Percentiles rank a stretch among this genome's conserved stretches.
These are phyloP conservation scores for Alternaria ventricosa DNA, from an alignment of 2,329 filamentous ascomycete species.

Conservation along the genomic window DNA sequence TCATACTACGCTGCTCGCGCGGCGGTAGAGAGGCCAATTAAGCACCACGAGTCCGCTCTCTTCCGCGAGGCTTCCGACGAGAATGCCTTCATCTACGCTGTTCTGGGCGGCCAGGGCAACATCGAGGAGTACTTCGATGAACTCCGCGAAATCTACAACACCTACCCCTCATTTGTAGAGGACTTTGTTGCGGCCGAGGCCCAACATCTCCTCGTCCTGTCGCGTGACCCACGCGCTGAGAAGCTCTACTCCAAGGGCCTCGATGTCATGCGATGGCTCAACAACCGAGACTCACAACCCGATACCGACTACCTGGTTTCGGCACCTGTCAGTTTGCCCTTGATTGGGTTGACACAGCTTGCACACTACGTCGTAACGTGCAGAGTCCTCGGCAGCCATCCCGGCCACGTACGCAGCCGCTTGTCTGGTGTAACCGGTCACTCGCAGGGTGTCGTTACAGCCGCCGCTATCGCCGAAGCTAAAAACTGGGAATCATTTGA, in stretches of 20 bases:
- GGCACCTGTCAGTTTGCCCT: slow-evolving; percentile 76
- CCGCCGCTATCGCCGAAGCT: slow-evolving; percentile 87
- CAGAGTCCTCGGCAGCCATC: slow-evolving; percentile 86
- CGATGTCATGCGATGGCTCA: slow-evolving; percentile 92
- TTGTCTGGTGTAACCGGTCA: slow-evolving; percentile 92
- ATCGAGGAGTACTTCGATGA: slow-evolving; percentile 99
- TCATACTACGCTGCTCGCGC: slow-evolving; percentile 91
- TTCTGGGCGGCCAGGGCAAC: slow-evolving; percentile 97
- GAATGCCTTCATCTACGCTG: slow-evolving; percentile 85
- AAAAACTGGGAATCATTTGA: slow-evolving; percentile 93
- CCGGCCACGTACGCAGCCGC: slow-evolving; percentile 83
- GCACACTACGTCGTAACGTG: slow-evolving; percentile 96
- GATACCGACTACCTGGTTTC: slow-evolving; percentile 77
- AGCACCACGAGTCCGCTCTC: slow-evolving; percentile 91
- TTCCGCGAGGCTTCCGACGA: slow-evolving; percentile 86
- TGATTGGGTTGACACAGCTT: slow-evolving; percentile 95
- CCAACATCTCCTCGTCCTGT: slow-evolving; percentile 83
- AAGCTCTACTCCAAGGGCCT: slow-evolving; percentile 98
- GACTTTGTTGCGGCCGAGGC: slow-evolving; percentile 83
- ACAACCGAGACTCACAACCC: slow-evolving; percentile 85
- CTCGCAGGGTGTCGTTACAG: slow-evolving; percentile 94
- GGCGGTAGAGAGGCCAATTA: slow-evolving; percentile 83
- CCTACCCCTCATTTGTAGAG: slow-evolving; percentile 88
- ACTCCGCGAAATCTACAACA: slow-evolving; percentile 86
- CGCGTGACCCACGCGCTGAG: slow-evolving; percentile 82